These are phyloP conservation scores for Schizosaccharomyces versatilis DNA, from an alignment of 1,139 yeast species.

Conservation along the genomic window DNA sequence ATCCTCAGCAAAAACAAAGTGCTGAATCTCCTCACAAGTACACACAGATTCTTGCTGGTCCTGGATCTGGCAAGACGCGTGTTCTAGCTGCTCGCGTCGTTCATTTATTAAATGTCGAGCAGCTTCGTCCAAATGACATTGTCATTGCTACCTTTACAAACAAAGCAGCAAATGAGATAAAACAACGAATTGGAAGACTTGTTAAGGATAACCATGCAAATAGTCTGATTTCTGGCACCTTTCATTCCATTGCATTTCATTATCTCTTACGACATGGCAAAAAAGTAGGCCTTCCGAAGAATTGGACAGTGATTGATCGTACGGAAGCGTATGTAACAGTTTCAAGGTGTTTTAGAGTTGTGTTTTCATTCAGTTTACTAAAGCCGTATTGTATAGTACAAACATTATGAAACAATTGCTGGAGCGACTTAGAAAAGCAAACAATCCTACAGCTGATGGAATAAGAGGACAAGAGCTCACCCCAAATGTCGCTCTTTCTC, in stretches of 20 bases:
- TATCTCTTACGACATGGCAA: conserved; percentile 37
- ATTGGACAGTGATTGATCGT: conserved; percentile 43
- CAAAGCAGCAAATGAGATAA: conserved; percentile 72
- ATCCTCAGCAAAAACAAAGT: background rate
- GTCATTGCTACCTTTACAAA: conserved; percentile 81
- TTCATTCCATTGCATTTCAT: conserved; percentile 56
- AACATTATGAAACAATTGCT: conserved; percentile 20
- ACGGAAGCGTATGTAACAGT: conserved; percentile 23
- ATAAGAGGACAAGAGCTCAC: conserved; percentile 1
- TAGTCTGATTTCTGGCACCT: conserved; percentile 52
- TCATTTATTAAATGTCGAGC: conserved; percentile 29
- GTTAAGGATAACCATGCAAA: conserved; percentile 24
- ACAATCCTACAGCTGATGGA: background rate
- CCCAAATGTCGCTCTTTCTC: background rate
- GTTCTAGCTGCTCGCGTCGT: conserved; percentile 65
- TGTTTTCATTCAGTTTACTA: background rate
- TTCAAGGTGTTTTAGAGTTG: background rate
- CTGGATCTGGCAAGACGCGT: conserved; percentile 45
- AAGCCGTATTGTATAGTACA: background rate
- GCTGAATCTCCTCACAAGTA: background rate
- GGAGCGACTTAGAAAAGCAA: background rate
- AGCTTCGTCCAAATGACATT: conserved; percentile 34
- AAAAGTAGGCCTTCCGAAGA: conserved; percentile 25
- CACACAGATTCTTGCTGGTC: conserved; percentile 3
- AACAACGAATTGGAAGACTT: conserved; percentile 29